A percentile compares a stretch with the other conserved stretches of the same genome.
Evolutionary conservation across 148 eudicot genomes (phyloP).

Genomic region (Dianthus caryophyllus): DNA sequence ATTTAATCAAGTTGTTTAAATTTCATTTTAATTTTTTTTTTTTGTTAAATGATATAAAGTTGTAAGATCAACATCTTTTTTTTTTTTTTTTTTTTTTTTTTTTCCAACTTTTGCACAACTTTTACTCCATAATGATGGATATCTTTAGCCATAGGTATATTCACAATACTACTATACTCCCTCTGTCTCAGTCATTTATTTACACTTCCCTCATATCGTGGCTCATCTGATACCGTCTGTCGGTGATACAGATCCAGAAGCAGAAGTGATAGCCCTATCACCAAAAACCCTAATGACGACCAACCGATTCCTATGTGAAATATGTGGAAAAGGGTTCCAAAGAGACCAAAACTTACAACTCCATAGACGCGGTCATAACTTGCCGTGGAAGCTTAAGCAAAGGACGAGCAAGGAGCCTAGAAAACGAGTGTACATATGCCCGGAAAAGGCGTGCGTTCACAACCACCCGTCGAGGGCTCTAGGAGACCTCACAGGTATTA

Average conservation of each 20-base stretch:
- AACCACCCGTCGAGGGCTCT: constrained; percentile 86
- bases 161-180: too few relatives aligned
- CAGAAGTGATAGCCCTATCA: constrained; percentile 85
- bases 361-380: constrained; percentile 82
- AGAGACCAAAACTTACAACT: constrained; percentile 88
- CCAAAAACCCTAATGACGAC: constrained; percentile 97
- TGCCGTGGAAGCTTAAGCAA: constrained; percentile 98
- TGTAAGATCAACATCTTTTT: neutral
- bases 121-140: constrained; percentile 24
- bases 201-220: neutral
- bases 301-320: constrained; percentile 86
- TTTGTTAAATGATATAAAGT: neutral
- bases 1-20: neutral
- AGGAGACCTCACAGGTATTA: constrained; percentile 86
- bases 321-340: constrained; percentile 92
- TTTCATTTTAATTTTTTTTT: neutral
- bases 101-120: constrained; percentile 10
- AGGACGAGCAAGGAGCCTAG: constrained; percentile 60
- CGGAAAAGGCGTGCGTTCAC: constrained; percentile 79
- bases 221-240: neutral
- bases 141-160: constrained; percentile 16
- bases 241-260: constrained; percentile 71
- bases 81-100: neutral
- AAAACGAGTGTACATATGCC: constrained; percentile 89
- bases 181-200: too few relatives aligned